These are phyloP conservation scores for Arachnomyces sp. DNA, from an alignment of 2,329 filamentous ascomycete genomes.

Conservation along the genomic window DNA sequence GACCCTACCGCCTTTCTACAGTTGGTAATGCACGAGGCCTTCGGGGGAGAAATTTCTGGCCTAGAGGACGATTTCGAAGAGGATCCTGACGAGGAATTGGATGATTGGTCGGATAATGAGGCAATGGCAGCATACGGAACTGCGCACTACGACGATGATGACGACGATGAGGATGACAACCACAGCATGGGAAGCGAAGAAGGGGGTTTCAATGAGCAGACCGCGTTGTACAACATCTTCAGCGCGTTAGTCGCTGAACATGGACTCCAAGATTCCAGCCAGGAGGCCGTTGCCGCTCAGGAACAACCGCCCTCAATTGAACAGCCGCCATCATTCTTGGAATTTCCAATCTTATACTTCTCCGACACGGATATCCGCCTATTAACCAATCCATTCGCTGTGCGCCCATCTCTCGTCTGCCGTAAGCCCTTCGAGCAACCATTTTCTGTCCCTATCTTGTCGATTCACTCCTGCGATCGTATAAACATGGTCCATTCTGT, in stretches of 20 bases:
- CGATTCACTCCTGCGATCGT: conserved; percentile 36
- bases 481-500: conserved; percentile 53
- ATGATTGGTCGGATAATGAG: not conserved
- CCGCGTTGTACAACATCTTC: too few relatives aligned
- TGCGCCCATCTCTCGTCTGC: conserved; percentile 25
- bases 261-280: too few relatives aligned
- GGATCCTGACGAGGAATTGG: conserved; percentile 9
- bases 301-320: not conserved
- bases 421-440: conserved; percentile 22
- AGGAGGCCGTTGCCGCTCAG: conserved; percentile 5
- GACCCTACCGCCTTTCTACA: conserved; percentile 14
- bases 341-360: conserved; percentile 37
- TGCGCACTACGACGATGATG: conserved; percentile 4
- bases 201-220: too few relatives aligned
- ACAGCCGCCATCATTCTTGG: conserved; percentile 16
- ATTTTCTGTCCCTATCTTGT: conserved; percentile 18
- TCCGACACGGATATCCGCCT: conserved; percentile 33
- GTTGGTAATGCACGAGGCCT: conserved; percentile 17
- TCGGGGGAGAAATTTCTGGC: conserved; percentile 15
- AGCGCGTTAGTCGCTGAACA: too few relatives aligned
- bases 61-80: conserved; percentile 14
- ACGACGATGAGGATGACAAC: conserved; percentile 12
- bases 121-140: conserved; percentile 8
- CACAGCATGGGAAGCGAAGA: too few relatives aligned
- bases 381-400: conserved; percentile 25